A percentile compares a stretch with the other conserved stretches of the same genome.
These are phyloP conservation scores for Diplosphaera chodatii DNA, from an alignment of 139 green algal genomes.

Conservation along the genomic window DNA sequence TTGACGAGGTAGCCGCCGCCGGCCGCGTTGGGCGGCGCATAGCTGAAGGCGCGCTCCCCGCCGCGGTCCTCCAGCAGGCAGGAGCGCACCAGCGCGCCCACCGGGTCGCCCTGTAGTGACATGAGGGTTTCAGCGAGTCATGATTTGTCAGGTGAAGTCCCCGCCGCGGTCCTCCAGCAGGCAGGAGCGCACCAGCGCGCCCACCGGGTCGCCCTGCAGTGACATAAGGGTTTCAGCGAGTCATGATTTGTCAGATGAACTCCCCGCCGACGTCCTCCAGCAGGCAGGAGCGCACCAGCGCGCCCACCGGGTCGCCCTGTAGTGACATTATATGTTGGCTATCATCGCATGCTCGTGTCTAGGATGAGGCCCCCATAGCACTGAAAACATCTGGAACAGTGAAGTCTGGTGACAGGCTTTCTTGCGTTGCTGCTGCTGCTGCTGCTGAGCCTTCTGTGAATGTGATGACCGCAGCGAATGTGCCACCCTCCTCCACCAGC, in stretches of 20 bases:
- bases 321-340: no score
- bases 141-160: constrained; percentile 68
- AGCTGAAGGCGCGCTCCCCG: constrained; percentile 70
- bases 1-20: constrained; percentile 80
- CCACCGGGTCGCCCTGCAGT: constrained; percentile 45
- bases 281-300: constrained; percentile 76
- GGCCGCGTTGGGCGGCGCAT: constrained; percentile 40
- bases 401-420: no score
- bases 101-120: constrained; percentile 37
- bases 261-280: constrained; percentile 87
- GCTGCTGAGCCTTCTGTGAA: no score
- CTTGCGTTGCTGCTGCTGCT: no score
- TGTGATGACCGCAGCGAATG: no score
- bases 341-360: no score
- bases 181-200: constrained; percentile 75
- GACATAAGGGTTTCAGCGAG: no score
- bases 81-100: constrained; percentile 71
- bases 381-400: no score
- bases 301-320: constrained; percentile 58
- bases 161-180: constrained; percentile 88
- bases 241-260: no score
- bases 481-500: no score
- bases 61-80: constrained; percentile 91
- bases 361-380: no score
- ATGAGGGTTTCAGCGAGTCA: no score